A percentile compares a stretch with the other conserved stretches of the same genome.
Conservation (phyloP, 352 stramenopile genomes). For the Aphanomyces stellatus region DNA sequence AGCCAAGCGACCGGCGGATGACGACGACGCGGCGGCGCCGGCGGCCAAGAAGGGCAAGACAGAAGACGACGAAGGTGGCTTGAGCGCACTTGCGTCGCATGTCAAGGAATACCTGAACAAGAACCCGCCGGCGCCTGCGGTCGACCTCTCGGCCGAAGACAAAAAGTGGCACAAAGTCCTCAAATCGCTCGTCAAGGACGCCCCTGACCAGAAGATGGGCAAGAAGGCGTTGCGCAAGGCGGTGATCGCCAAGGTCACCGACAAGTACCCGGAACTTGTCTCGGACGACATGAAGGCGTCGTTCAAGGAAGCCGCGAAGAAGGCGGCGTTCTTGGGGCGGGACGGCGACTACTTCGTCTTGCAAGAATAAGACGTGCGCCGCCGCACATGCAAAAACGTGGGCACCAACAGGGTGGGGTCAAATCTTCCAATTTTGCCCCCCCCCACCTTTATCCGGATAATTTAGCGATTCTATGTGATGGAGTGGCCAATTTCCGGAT, state of each 20-base stretch:
- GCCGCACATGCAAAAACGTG: background rate
- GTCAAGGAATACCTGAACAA: slow-evolving; percentile 14
- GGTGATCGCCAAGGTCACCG: slow-evolving; percentile 35
- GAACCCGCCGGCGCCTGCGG: background rate
- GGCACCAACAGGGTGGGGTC: background rate
- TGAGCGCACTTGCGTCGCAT: slow-evolving; percentile 5
- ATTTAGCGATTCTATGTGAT: background rate
- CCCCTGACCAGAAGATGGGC: slow-evolving; percentile 40
- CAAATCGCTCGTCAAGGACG: slow-evolving; percentile 41
- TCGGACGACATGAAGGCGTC: slow-evolving; percentile 53
- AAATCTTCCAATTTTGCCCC: background rate
- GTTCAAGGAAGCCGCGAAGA: slow-evolving; percentile 33
- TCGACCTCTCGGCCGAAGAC: slow-evolving; percentile 31
- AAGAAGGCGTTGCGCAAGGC: slow-evolving; percentile 38
- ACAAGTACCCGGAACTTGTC: slow-evolving; percentile 38
- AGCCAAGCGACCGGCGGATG: slow-evolving; percentile 23
- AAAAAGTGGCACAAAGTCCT: slow-evolving; percentile 68
- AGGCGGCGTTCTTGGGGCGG: background rate
- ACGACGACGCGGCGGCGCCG: slow-evolving; percentile 3
- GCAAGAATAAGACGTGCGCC: background rate
- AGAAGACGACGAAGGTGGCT: slow-evolving; percentile 9
- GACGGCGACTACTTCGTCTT: slow-evolving; percentile 19
- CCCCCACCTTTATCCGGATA: background rate
- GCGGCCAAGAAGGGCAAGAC: slow-evolving; percentile 24
- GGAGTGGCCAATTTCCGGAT: background rate